Percentiles rank a stretch among this genome's conserved stretches.
Evolutionary conservation across 2,329 filamentous ascomycete genomes (phyloP).

Genomic region (Furcasterigmium furcatum): DNA sequence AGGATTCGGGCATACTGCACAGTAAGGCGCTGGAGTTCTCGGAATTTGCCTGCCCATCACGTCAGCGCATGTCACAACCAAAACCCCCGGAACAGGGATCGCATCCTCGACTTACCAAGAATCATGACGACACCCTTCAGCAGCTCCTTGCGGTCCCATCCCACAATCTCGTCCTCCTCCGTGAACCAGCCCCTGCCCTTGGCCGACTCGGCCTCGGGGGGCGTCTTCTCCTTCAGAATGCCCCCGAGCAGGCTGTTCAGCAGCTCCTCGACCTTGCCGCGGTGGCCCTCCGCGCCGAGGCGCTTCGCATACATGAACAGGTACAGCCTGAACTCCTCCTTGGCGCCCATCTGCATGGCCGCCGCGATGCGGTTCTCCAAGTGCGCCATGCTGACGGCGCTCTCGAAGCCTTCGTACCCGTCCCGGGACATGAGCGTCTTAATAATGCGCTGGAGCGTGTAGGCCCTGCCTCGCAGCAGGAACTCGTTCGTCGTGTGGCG

Average conservation of each 20-base stretch:
- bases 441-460: constrained; percentile 86
- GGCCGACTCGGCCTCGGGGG: constrained; percentile 36
- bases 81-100: neutral
- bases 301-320: constrained; percentile 98
- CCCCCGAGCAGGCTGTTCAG: constrained; percentile 78
- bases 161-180: constrained; percentile 72
- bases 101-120: constrained; percentile 62
- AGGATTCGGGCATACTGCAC: constrained; percentile 89
- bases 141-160: constrained; percentile 85
- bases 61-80: constrained; percentile 18
- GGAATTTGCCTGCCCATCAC: constrained; percentile 72
- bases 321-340: constrained; percentile 91
- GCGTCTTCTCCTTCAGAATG: constrained; percentile 54
- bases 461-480: constrained; percentile 85
- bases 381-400: constrained; percentile 87
- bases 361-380: constrained; percentile 93
- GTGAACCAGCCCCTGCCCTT: constrained; percentile 59
- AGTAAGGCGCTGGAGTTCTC: constrained; percentile 90
- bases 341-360: constrained; percentile 77
- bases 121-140: constrained; percentile 90
- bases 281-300: constrained; percentile 83
- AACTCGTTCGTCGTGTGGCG: constrained; percentile 93
- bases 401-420: constrained; percentile 90
- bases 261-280: constrained; percentile 89
- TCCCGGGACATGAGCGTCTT: constrained; percentile 85